phyloP scores from a whole-genome alignment of 345 rosid genomes.

The Salix brachista region DNA sequence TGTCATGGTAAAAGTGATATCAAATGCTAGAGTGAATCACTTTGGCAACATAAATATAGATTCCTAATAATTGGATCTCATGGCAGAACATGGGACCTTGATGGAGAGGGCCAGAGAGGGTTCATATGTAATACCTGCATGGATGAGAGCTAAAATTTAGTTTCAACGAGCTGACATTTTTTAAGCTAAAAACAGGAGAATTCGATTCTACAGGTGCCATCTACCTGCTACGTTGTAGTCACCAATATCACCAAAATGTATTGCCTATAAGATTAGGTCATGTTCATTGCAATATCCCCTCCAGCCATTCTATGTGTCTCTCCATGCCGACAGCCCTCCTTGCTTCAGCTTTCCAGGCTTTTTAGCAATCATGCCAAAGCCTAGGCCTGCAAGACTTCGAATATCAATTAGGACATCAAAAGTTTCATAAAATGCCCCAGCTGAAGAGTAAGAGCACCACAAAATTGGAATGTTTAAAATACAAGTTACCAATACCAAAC shows the following conservation, averaged over 20 bases:
- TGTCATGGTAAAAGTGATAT: neutral
- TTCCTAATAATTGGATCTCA: neutral
- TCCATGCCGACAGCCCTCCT: constrained; percentile 25
- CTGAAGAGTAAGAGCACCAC: constrained; percentile 16
- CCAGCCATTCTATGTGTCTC: constrained; percentile 27
- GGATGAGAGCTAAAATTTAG: neutral
- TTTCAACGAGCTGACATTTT: neutral
- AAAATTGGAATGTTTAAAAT: constrained; percentile 29
- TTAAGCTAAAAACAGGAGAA: neutral
- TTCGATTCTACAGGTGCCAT: constrained; percentile 1
- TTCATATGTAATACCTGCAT: neutral
- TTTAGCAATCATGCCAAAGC: constrained; percentile 29
- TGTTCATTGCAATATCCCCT: constrained; percentile 26
- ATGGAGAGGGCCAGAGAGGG: neutral
- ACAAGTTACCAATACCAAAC: constrained; percentile 23
- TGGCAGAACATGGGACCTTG: neutral
- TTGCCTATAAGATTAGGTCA: constrained; percentile 19
- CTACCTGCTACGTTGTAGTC: constrained; percentile 30
- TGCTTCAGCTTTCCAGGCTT: constrained; percentile 41
- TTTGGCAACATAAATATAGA: neutral
- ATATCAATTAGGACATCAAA: constrained; percentile 33
- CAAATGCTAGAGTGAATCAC: neutral
- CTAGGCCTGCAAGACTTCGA: constrained; percentile 27
- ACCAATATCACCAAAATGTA: constrained; percentile 17
- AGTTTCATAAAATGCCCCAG: constrained; percentile 24